These are phyloP conservation scores for Scytalidium lignicola DNA, from an alignment of 2,329 filamentous ascomycete genomes.

Conservation along the genomic window DNA sequence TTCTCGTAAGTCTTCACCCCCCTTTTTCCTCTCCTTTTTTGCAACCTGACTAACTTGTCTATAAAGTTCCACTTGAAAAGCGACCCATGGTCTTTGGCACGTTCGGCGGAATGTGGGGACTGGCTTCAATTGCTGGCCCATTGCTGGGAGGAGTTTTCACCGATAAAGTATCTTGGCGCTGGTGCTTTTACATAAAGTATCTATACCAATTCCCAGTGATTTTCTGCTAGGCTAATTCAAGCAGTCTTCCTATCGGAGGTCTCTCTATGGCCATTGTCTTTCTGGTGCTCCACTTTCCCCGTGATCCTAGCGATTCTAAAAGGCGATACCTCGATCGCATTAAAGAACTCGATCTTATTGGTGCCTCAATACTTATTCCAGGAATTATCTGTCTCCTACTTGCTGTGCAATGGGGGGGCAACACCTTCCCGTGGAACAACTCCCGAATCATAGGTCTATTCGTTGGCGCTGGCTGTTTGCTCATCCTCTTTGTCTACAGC, in stretches of 20 bases:
- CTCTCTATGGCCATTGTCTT: conserved; percentile 29
- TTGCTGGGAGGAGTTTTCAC: conserved; percentile 25
- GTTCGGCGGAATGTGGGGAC: conserved; percentile 13
- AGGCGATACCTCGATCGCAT: conserved; percentile 34
- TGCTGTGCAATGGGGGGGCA: conserved; percentile 39
- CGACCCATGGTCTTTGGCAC: conserved; percentile 12
- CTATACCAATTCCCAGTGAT: not conserved
- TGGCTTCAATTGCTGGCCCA: conserved; percentile 21
- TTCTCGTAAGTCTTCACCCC: conserved; percentile 8
- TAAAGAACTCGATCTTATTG: conserved; percentile 38
- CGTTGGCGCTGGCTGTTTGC: conserved; percentile 24
- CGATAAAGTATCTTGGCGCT: conserved; percentile 29
- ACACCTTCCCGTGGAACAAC: conserved; percentile 35
- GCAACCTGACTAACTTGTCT: conserved; percentile 6
- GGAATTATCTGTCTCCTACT: conserved; percentile 35
- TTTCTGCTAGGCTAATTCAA: conserved; percentile 10
- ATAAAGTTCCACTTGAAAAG: conserved; percentile 11
- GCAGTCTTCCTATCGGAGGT: conserved; percentile 34
- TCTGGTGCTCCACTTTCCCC: conserved; percentile 35
- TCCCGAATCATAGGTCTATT: conserved; percentile 34
- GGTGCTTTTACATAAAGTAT: conserved; percentile 31
- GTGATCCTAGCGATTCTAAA: conserved; percentile 27
- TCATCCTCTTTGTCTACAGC: conserved; percentile 27
- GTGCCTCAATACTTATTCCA: conserved; percentile 37
- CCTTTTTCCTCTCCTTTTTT: not conserved